Base-by-base conservation (phyloP, 306 rosid genomes). In the Prunus padus region DNA sequence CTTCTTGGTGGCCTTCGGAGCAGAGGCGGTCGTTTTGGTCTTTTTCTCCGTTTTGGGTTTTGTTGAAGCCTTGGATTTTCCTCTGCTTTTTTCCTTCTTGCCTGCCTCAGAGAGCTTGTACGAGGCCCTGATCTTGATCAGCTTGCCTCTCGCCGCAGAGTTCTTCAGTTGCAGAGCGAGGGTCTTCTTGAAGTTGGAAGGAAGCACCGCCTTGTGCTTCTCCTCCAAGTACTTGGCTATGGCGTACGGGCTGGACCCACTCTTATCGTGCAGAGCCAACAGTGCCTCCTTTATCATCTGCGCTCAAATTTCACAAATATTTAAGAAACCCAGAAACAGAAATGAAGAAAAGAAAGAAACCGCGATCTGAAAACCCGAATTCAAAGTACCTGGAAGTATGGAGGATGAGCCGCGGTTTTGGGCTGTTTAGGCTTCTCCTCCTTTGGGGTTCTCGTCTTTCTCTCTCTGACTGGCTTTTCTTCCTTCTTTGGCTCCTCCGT, bases 271-370 rank as follows among this genome's bases (percentile, higher is more conserved):
- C 67, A 94, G 74, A n/a, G 88, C 88, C 80, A 80, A 0, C 65
- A 94, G 49, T 3, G 98, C 98, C 61, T 94, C 97, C 84, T 84
- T 79, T 30, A 94, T 91, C 98, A 94, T 94, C 97, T 94, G 77
- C 67, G 42, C 4, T 3, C 63, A n/a, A 28, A 77, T 59, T 0
- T n/a, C 6, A 63, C n/a, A 1, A 26, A 50, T 4, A 61, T 15
- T 31, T 65, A 18, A 37, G 42, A 64, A 50, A 19, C 61, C 8
- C 12, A 45, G 4, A 4, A 49, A 16, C 1, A 9, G 28, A 68
- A 19, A 18, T 23, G 22, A 23, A 72, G 18, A 54, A n/a, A n/a
- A 5, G 7, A 8, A 33, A 2, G 6, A 4, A 45, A 69, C 16
- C 4, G 3, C 1, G 28, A 16, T 18, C 25, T 19, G 23, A 18